Percentiles rank a stretch among this genome's conserved stretches.
phyloP scores from a whole-genome alignment of 2,329 filamentous ascomycete species.

The Sclerotinia minor region DNA sequence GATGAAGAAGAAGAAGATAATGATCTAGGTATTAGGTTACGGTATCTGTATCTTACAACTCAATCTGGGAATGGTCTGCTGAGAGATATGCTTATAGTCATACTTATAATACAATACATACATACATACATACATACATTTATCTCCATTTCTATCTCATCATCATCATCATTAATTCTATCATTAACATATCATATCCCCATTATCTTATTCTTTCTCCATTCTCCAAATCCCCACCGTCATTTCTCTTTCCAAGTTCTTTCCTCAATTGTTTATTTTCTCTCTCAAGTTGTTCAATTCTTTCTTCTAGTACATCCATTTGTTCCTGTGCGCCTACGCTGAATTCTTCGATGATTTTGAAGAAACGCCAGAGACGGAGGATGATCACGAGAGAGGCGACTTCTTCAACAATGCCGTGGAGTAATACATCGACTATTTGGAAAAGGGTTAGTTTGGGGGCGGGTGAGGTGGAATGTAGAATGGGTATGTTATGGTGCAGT shows the following conservation, averaged over 20 bases:
- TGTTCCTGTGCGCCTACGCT: slow-evolving; percentile 62
- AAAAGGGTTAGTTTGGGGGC: slow-evolving; percentile 41
- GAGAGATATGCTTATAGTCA: not conserved
- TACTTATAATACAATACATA: not conserved
- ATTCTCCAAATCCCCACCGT: slow-evolving; percentile 26
- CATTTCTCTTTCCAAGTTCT: slow-evolving; percentile 31
- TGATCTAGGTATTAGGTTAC: no score
- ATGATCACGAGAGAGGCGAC: slow-evolving; percentile 67
- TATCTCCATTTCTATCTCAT: not conserved
- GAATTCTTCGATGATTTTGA: slow-evolving; percentile 71
- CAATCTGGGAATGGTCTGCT: not conserved
- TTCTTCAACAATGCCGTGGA: slow-evolving; percentile 61
- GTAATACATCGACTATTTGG: slow-evolving; percentile 62
- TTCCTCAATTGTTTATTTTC: slow-evolving; percentile 55
- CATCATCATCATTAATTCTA: not conserved
- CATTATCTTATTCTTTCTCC: not conserved
- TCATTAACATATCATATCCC: not conserved
- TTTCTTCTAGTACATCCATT: slow-evolving; percentile 56
- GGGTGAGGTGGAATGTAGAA: not conserved
- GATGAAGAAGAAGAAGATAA: no score
- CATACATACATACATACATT: not conserved
- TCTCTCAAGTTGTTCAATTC: slow-evolving; percentile 53
- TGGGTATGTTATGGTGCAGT: not conserved
- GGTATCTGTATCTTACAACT: no score
- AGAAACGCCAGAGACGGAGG: slow-evolving; percentile 66